Evolutionary conservation across 371 early-diverging fungal species (phyloP).

Genomic region (Dichotomocladium elegans): DNA sequence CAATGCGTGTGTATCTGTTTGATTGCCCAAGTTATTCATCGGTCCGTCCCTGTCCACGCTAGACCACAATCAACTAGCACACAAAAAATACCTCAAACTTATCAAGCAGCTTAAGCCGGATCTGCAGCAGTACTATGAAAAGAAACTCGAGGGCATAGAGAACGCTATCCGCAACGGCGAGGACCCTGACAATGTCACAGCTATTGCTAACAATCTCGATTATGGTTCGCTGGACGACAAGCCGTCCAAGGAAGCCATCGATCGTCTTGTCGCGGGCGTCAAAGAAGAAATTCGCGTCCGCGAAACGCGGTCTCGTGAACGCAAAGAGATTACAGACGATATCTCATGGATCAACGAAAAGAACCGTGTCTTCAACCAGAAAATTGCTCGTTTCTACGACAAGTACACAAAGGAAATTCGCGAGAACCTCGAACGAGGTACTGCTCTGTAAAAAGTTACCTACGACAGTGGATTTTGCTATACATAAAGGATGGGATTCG

Average conservation of each 20-base stretch:
- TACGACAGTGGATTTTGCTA: no score
- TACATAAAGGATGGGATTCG: neutral
- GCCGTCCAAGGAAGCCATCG: slow-evolving; percentile 65
- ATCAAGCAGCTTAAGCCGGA: slow-evolving; percentile 83
- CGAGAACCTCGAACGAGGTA: slow-evolving; percentile 86
- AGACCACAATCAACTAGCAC: slow-evolving; percentile 84
- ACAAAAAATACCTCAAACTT: slow-evolving; percentile 80
- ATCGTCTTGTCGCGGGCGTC: slow-evolving; percentile 70
- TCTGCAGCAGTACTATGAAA: slow-evolving; percentile 66
- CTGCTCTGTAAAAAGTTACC: slow-evolving; percentile 75
- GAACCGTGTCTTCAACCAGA: slow-evolving; percentile 93
- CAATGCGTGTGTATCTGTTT: neutral
- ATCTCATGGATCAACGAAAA: slow-evolving; percentile 96
- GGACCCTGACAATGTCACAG: slow-evolving; percentile 52
- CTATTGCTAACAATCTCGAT: slow-evolving; percentile 66
- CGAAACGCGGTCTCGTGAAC: slow-evolving; percentile 65
- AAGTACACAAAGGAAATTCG: slow-evolving; percentile 91
- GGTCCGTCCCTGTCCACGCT: no score
- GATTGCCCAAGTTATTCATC: neutral
- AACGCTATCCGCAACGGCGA: slow-evolving; percentile 36
- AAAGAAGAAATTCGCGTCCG: slow-evolving; percentile 73
- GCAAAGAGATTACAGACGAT: slow-evolving; percentile 77
- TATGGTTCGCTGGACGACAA: slow-evolving; percentile 61
- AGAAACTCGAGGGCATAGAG: slow-evolving; percentile 49
- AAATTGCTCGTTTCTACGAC: slow-evolving; percentile 90